Evolutionary conservation across 176 grass and related monocot genomes (phyloP).

Genomic region (Musa itinerans): DNA sequence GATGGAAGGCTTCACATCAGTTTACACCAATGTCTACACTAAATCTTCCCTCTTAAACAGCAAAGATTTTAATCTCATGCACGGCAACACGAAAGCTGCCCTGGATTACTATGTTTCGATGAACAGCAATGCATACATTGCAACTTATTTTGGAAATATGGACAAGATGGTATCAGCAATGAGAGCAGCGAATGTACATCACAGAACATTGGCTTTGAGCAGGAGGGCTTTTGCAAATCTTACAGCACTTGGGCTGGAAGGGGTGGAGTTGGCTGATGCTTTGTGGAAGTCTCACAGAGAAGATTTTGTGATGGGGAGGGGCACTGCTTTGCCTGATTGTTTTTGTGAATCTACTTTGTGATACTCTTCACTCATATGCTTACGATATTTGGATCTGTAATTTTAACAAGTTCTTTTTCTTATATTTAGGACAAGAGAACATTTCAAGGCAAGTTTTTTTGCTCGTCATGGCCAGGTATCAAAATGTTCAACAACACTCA

Average conservation of each 20-base stretch:
- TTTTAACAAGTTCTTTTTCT: neutral
- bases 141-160: conserved; percentile 97
- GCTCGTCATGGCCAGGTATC: no score
- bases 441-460: no score
- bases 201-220: conserved; percentile 76
- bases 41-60: conserved; percentile 58
- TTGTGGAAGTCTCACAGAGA: conserved; percentile 67
- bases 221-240: conserved; percentile 72
- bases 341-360: conserved; percentile 79
- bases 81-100: conserved; percentile 89
- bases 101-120: conserved; percentile 96
- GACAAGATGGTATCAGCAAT: conserved; percentile 94
- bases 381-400: neutral
- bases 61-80: conserved; percentile 84
- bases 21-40: conserved; percentile 66
- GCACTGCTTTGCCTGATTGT: conserved; percentile 73
- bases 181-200: conserved; percentile 61
- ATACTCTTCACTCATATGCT: neutral
- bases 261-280: conserved; percentile 58
- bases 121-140: conserved; percentile 63
- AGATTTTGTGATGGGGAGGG: conserved; percentile 73
- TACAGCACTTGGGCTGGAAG: conserved; percentile 41
- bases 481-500: no score
- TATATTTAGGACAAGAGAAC: neutral
- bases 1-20: conserved; percentile 57